These are phyloP conservation scores for Paecilomyces fulvus DNA, from an alignment of 2,329 filamentous ascomycete genomes.

Conservation along the genomic window DNA sequence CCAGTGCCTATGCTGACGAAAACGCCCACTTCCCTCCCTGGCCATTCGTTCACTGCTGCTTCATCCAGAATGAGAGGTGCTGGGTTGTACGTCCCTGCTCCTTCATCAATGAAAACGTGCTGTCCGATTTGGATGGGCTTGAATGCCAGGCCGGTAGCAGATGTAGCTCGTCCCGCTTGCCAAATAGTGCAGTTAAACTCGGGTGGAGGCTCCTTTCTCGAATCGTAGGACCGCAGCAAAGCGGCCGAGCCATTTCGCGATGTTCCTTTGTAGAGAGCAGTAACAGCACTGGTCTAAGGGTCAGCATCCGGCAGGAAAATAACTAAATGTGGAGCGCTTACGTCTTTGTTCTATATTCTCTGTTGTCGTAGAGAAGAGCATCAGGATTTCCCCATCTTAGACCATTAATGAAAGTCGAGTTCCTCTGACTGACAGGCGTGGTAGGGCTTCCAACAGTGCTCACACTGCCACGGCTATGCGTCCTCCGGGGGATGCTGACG, in stretches of 20 bases:
- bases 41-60: conserved; percentile 88
- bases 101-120: conserved; percentile 89
- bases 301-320: conserved; percentile 12
- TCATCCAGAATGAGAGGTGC: conserved; percentile 80
- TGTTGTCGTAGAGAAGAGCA: conserved; percentile 75
- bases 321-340: conserved; percentile 40
- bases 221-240: conserved; percentile 88
- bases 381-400: conserved; percentile 69
- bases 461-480: conserved; percentile 70
- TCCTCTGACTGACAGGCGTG: conserved; percentile 48
- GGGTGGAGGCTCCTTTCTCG: conserved; percentile 77
- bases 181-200: conserved; percentile 94
- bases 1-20: conserved; percentile 94
- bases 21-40: conserved; percentile 81
- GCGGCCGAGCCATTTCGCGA: conserved; percentile 58
- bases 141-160: conserved; percentile 82
- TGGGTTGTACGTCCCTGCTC: conserved; percentile 84
- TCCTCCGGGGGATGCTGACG: conserved; percentile 42
- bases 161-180: conserved; percentile 94
- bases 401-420: conserved; percentile 36
- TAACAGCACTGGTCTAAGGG: conserved; percentile 60
- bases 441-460: conserved; percentile 67
- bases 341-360: conserved; percentile 85
- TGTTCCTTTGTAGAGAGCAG: conserved; percentile 82
- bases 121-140: conserved; percentile 94